Evolutionary conservation across 176 grass and related monocot genomes (phyloP).

Genomic region (Ampelocalamus luodianensis): DNA sequence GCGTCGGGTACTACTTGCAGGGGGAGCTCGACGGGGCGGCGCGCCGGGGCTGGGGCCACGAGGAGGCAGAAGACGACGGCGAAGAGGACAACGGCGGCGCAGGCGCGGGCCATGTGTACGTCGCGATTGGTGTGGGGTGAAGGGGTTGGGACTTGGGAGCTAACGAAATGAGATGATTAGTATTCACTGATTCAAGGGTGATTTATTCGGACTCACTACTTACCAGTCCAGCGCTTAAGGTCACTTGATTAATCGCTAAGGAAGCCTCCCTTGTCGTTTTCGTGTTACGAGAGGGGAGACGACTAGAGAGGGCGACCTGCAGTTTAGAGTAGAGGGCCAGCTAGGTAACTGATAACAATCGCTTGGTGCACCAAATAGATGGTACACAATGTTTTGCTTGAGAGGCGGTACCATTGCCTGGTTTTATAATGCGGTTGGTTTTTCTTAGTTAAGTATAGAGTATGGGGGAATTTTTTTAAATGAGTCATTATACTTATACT

Average conservation of each 20-base stretch:
- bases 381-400: neutral
- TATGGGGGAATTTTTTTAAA: neutral
- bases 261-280: slow-evolving; percentile 30
- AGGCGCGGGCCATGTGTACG: slow-evolving; percentile 32
- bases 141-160: neutral
- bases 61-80: slow-evolving; percentile 46
- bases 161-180: neutral
- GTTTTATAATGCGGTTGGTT: neutral
- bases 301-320: neutral
- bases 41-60: slow-evolving; percentile 3
- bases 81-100: slow-evolving; percentile 8
- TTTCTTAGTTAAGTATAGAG: neutral
- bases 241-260: slow-evolving; percentile 41
- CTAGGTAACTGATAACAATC: neutral
- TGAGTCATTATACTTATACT: neutral
- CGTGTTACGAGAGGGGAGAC: slow-evolving; percentile 30
- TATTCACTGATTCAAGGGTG: neutral
- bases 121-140: neutral
- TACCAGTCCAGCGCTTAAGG: neutral
- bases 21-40: slow-evolving; percentile 14
- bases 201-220: neutral
- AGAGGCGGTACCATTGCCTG: neutral
- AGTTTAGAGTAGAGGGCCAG: neutral
- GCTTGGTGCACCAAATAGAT: slow-evolving; percentile 9
- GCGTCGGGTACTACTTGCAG: neutral